phyloP scores from a whole-genome alignment of 1,284 basidiomycete genomes.

The Marasmius sp. region DNA sequence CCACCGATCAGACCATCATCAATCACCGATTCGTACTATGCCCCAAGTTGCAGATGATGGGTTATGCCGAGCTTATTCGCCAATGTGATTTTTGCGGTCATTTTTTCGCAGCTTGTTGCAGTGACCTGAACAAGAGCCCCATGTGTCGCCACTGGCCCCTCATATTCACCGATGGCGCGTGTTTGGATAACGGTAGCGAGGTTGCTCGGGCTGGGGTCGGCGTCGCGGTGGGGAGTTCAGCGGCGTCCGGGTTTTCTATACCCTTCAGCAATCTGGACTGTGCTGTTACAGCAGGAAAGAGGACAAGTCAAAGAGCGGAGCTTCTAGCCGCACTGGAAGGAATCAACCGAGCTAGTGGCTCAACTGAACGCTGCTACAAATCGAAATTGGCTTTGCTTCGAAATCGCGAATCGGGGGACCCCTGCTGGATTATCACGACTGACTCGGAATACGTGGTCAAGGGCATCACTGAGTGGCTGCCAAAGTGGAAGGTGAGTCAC shows the following conservation, averaged over 20 bases:
- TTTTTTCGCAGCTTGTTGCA: neutral
- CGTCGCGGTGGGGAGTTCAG: neutral
- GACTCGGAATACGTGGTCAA: constrained; percentile 3
- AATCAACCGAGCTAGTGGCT: neutral
- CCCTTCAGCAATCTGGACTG: neutral
- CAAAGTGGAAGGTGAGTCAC: neutral
- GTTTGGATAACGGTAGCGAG: constrained; percentile 4
- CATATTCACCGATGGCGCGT: constrained; percentile 11
- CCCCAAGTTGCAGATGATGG: no score
- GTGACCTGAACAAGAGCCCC: neutral
- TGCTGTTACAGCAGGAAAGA: neutral
- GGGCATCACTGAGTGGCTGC: neutral
- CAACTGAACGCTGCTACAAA: neutral
- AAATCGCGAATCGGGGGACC: neutral
- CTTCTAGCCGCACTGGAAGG: neutral
- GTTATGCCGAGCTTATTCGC: no score
- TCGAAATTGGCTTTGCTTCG: neutral
- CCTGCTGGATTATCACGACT: neutral
- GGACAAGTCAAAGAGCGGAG: constrained; percentile 1
- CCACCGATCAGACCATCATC: no score
- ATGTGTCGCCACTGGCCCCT: constrained; percentile 4
- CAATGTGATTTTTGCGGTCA: neutral
- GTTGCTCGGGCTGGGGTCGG: constrained; percentile 4
- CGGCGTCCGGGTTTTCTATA: neutral
- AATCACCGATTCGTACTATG: no score